Evolutionary conservation across 495 filamentous ascomycete species (phyloP), one percentile per base, ranked within the genome.

Genomic region (Corynascus novoguineensis): DNA sequence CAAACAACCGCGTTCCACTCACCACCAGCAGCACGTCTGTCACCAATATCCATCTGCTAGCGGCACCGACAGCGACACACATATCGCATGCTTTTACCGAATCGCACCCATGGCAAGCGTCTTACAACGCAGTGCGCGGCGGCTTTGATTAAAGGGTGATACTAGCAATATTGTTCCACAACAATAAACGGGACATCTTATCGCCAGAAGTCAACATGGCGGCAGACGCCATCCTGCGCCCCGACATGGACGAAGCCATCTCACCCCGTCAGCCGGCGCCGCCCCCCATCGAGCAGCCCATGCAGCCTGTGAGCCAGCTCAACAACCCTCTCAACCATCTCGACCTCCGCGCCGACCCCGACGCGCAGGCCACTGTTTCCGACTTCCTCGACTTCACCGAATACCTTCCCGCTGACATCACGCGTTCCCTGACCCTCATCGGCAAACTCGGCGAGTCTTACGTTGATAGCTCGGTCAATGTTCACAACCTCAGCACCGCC

Each of bases 301-400:
- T 73, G 4, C 67, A 63, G 29, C 54, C 68, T 1, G 55, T 70
- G n/a, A 60, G 62, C 34, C 37, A 65, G 14, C 31, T 67, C n/a
- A 66, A 59, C 57, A 68, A 58, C 41, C 61, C 70, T 0, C 64
- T 76, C 42, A 60, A 56, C 48, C 50, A 62, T 11, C 62, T 72
- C 54, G 64, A 67, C 49, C 65, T 75, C 64, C 74, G 74, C 61
- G 73, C 82, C 37, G 90, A 98, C 64, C 92, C 92, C 19, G 93
- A 98, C 72, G 88, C 89, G n/a, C 89, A 95, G 60, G 87, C 91
- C 9, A 93, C 90, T 52, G 86, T 97, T 15, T 92, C 87, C 59
- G 93, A 98, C 73, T 98, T 91, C 71, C 86, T 96, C 63, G 93
- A 97, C 71, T 95, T 84, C 71, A 97, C 93, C 60, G 93, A 98